Evolutionary conservation across 768 basidiomycete species (phyloP).

Genomic region (Boletus subcaerulescens): DNA sequence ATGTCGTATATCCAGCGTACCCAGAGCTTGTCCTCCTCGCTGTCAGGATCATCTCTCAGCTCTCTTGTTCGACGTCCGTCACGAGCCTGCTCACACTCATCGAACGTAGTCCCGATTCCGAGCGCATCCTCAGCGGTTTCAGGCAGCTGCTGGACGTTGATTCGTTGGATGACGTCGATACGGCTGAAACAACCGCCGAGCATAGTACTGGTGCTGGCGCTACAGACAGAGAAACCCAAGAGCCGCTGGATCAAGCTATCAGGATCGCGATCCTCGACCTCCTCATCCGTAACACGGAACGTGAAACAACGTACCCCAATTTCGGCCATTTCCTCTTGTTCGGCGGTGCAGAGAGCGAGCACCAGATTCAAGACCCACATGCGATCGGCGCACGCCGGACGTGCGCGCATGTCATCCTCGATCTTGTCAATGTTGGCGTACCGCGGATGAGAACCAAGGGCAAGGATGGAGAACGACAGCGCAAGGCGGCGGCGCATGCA

Average conservation of each 20-base stretch:
- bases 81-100: constrained; percentile 75
- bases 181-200: constrained; percentile 58
- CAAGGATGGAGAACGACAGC: constrained; percentile 34
- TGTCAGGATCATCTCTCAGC: constrained; percentile 67
- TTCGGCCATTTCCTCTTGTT: constrained; percentile 86
- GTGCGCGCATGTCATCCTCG: constrained; percentile 78
- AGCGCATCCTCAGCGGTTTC: constrained; percentile 82
- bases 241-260: constrained; percentile 62
- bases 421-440: constrained; percentile 70
- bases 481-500: constrained; percentile 26
- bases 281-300: constrained; percentile 72
- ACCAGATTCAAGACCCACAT: constrained; percentile 75
- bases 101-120: constrained; percentile 77
- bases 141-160: constrained; percentile 62
- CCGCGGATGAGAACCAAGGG: constrained; percentile 51
- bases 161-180: constrained; percentile 56
- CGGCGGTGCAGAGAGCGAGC: constrained; percentile 54
- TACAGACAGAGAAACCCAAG: constrained; percentile 45
- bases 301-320: constrained; percentile 67
- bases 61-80: constrained; percentile 67
- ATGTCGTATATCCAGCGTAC: constrained; percentile 66
- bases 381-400: constrained; percentile 68
- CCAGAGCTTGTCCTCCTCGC: constrained; percentile 73
- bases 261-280: constrained; percentile 77
- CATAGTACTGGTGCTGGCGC: constrained; percentile 74